Base-by-base conservation (phyloP, 2,329 filamentous ascomycete genomes). In the Septoria linicola region DNA sequence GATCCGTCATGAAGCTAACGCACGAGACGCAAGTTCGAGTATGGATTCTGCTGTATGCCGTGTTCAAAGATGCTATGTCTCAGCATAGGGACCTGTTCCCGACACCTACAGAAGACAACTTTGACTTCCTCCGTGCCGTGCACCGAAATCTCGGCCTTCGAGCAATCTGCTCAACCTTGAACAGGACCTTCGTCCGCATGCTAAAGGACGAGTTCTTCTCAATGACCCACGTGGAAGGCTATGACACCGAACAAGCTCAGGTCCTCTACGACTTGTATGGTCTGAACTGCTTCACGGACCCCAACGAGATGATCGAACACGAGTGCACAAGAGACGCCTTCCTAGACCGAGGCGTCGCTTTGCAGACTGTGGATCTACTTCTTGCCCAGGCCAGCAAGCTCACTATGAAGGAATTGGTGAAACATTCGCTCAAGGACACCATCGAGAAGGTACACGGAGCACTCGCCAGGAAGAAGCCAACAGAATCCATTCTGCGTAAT, bases 401-500 rank as follows among this genome's bases (percentile, higher is more conserved):
- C 76, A 85, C 88, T 17, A 87, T 95, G 74, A 95, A 92, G 63
- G 93, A 97, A 59, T 73, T 97, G 14, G 81, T 90, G 13, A 97
- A 95, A 68, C 93, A 90, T 13, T 89, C 97, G 49, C 76, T 99
- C 47, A 95, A 92, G 67, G 82, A 79, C 13, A 89, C 90, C 0
- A 93, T 99, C 52, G 93, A 99, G 53, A 90, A 91, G 60, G 89
- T 99, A 71, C 91, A 97, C 67, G 84, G 89, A 59, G 85, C 88
- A 4, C 85, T 97, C 47, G 89, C 89, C 1, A 71, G 75, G 14
- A 82, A 86, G 21, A 96, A 91, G 68, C 82, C 85, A 10, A 87
- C 85, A 1, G 82, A 88, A 4, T 84, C 90, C 55, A 85, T 95
- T 70, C 80, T 85, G n/a, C 86, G 93, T 68, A 99, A 99, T 68